Base-by-base conservation (phyloP, 1,284 basidiomycete genomes). In the Inonotus obliquus region DNA sequence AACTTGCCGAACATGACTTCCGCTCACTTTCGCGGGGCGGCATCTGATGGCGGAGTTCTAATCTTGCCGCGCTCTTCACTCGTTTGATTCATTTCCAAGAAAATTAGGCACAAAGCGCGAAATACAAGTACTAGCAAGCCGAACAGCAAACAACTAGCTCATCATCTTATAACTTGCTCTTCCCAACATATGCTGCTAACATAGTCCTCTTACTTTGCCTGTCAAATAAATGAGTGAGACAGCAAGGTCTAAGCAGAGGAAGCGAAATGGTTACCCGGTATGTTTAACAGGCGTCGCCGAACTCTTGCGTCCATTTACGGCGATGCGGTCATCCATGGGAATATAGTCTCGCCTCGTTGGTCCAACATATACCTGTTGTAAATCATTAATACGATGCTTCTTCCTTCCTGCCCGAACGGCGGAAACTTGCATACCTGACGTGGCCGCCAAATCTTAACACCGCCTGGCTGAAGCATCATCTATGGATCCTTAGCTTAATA, bases 371-470 rank as follows among this genome's bases (percentile, higher is more conserved):
- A 94, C 82, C 85, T 88, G 70, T 11, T 27, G 25, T 7, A 54
- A 48, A 45, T 32, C 23, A n/a, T 29, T 25, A 47, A 54, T 27
- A 41, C 23, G 41, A 13, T 9, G 14, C 14, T 21, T 21, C 23
- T 35, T 49, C 37, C 57, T 39, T 38, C 17, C 52, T 65, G 75
- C 23, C 23, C 13, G 32, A 44, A 19, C 35, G 21, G 5, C 45
- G 51, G 29, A 11, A 47, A 45, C 25, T 29, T 13, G 49, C 61
- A 45, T 71, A 91, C 84, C 80, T 94, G 91, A 68, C 88, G 80
- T 45, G 92, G 92, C 47, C 92, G 79, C 92, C 92, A 95, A 67
- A 95, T 95, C 75, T 94, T 94, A 63, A 94, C 91, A 55, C 91
- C 91, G 19, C 86, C 90, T 38, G 87, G 81, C 69, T 91, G 87